Evolutionary conservation across 2,329 filamentous ascomycete genomes (phyloP), one percentile per base, ranked within the genome.

Genomic region (Didymellaceae sp.): DNA sequence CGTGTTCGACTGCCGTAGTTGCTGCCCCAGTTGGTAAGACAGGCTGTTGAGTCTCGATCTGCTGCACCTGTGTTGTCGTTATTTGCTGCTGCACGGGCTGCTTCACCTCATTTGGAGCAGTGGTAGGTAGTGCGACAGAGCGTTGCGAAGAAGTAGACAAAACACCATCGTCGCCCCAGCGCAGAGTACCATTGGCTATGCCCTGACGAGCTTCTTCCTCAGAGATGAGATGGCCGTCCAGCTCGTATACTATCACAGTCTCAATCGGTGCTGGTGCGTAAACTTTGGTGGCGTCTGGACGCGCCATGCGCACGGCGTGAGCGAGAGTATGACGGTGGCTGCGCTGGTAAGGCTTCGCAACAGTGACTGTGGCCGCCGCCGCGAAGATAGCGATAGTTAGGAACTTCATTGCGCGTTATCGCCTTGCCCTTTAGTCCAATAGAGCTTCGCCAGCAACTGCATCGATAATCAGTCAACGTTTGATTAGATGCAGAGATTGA

Each of bases 211-310:
- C 91, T 53, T 91, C 82, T 0, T 82, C 74, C 53, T 82, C 75
- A 44, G 79, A 77, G 61, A 96, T 81, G 25, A 77, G 57, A 66
- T 85, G 63, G 54, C 86, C 87, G 54, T 88, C 83, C 45, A 92
- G 77, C 69, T 87, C 81, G 75, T 92, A 97, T 48, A 87, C 82
- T 47, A 86, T 84, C 61, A 86, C 82, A 42, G 84, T 86, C 24
- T 81, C 77, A 41, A 86, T 80, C 45, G 82, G 80, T 45, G 84
- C 81, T 48, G 82, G 77, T 39, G 78, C 75, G 26, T 76, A 65
- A n/a, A n/a, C n/a, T 9, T 65, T 52, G 78, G 79, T 74, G 77
- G 79, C 67, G 26, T 82, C 77, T 41, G 80, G 73, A 24, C 37
- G 57, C 14, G 75, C 74, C 53, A 58, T 62, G 52, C 82, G 78